Evolutionary conservation across 805 yeast genomes (phyloP), one percentile per base, ranked within the genome.

Genomic region (Saturnispora galanensis): DNA sequence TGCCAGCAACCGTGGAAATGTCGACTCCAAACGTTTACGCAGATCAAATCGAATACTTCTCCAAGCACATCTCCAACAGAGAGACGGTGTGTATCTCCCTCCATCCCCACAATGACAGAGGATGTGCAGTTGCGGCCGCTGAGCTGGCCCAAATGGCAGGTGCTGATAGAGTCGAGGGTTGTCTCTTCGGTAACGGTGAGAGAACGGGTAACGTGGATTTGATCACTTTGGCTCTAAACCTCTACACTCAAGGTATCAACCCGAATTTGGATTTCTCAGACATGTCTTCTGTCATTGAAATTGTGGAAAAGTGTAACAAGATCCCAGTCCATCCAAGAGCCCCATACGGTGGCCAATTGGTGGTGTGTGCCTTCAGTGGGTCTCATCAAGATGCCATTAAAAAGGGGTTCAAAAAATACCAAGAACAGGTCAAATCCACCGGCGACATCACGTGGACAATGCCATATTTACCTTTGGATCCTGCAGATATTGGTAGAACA

Each of bases 341-440:
- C 18, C 93, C 93, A 10, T 83, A 83, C 56, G 89, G 89, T 46
- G 93, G 93, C 31, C 80, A 83, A 44, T 71, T 83, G 41, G 93
- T 83, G 36, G 89, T 84, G 32, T 82, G 86, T 64, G 93, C 93
- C 2, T 84, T 84, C 64, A 73, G 82, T 42, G 93, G 93, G 4
- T 79, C 87, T n/a, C 93, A 84, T 62, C 93, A 84, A 66, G 93
- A 84, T 62, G 93, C 94, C 36, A 84, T 84, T 62, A 84, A 84
- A 64, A 84, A 84, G 67, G 94, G 94, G 13, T 84, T 84, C 61
- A 68, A 71, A 18, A 61, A 58, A 15, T 70, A 76, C 53, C 65
- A 67, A 45, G 64, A 66, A 45, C 54, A 60, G 40, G 64, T 63
- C 35, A 56, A 58, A 37, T 60, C 62, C 11, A 44, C 48, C 28